These are phyloP conservation scores for Cordyceps farinosa DNA, from an alignment of 2,329 filamentous ascomycete genomes.

Conservation along the genomic window DNA sequence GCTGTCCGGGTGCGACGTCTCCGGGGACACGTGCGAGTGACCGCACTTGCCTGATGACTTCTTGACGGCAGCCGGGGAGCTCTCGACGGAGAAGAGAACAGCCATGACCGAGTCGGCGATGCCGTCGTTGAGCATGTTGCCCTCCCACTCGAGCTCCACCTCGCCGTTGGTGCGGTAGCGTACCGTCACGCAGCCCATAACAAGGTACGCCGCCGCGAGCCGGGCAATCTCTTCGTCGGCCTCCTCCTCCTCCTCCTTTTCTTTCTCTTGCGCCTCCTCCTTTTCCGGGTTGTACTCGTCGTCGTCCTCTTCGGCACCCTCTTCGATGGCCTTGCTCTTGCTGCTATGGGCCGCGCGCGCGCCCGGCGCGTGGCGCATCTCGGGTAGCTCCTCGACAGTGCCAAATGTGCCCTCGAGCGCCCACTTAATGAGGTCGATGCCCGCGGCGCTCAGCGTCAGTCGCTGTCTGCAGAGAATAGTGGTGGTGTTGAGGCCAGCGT, in stretches of 20 bases:
- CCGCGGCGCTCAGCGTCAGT: constrained; percentile 80
- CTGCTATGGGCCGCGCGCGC: constrained; percentile 31
- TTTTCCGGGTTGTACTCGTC: constrained; percentile 38
- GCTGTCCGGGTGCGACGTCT: constrained; percentile 30
- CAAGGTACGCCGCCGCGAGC: constrained; percentile 56
- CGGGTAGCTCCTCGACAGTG: constrained; percentile 66
- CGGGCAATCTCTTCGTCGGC: constrained; percentile 62
- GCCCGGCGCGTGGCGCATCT: constrained; percentile 42
- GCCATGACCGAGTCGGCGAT: constrained; percentile 97
- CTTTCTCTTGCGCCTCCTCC: constrained; percentile 45
- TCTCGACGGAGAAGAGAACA: constrained; percentile 87
- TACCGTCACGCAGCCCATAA: constrained; percentile 92
- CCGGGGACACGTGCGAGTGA: constrained; percentile 40
- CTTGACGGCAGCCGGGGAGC: constrained; percentile 90
- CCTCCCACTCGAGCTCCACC: constrained; percentile 93
- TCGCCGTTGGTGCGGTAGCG: constrained; percentile 72
- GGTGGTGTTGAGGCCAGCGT: constrained; percentile 93
- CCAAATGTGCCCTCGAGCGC: constrained; percentile 93
- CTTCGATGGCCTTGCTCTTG: constrained; percentile 28
- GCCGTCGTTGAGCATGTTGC: constrained; percentile 94
- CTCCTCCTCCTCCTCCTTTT: constrained; percentile 40
- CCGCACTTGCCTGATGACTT: constrained; percentile 44
- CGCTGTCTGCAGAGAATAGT: constrained; percentile 91
- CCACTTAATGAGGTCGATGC: constrained; percentile 89
- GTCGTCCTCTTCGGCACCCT: constrained; percentile 36